Conservation (phyloP, 2,329 filamentous ascomycete species). For the Didymellaceae sp. region DNA sequence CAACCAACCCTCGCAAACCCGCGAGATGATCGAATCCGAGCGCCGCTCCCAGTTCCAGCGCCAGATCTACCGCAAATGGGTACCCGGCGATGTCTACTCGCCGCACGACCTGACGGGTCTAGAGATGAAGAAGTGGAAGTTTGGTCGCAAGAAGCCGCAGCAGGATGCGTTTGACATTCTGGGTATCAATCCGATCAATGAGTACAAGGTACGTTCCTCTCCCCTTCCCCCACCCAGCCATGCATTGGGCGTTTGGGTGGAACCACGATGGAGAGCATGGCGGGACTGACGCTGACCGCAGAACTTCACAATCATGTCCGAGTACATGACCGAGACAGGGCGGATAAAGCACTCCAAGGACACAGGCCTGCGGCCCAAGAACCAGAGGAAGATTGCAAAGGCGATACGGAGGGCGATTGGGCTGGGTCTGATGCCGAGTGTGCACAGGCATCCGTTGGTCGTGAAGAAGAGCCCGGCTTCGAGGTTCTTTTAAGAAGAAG, state of each 20-base stretch:
- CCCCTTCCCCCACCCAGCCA: too few relatives aligned
- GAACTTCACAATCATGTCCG: slow-evolving; percentile 92
- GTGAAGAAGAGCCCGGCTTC: slow-evolving; percentile 36
- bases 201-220: slow-evolving; percentile 87
- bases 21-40: slow-evolving; percentile 38
- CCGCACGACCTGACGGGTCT: slow-evolving; percentile 81
- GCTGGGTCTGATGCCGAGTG: slow-evolving; percentile 88
- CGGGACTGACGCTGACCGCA: slow-evolving; percentile 49
- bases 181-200: slow-evolving; percentile 77
- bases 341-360: slow-evolving; percentile 78
- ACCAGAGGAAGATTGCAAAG: slow-evolving; percentile 92
- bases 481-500: slow-evolving; percentile 28
- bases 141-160: slow-evolving; percentile 55
- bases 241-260: too few relatives aligned
- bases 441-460: slow-evolving; percentile 77
- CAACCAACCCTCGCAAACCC: slow-evolving; percentile 26
- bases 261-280: too few relatives aligned
- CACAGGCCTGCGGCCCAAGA: slow-evolving; percentile 83
- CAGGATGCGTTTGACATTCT: slow-evolving; percentile 80
- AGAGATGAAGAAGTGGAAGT: slow-evolving; percentile 84
- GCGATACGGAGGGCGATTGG: slow-evolving; percentile 88
- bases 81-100: slow-evolving; percentile 82
- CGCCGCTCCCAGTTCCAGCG: slow-evolving; percentile 59
- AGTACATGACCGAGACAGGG: slow-evolving; percentile 84
- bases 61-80: slow-evolving; percentile 75